Conservation (phyloP, 176 grass and related monocot genomes). For the sorghum (Sorghum bicolor) region Sorghum_bicolor_NCBIv3 NC_012870.2:3390501-3391000, state of each 20-base stretch:
- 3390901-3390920: no score
- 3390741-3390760: not conserved
- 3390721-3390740: not conserved
- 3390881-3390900: no score
- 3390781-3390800: not conserved
- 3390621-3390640: not conserved
- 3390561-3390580: not conserved
- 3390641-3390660: not conserved
- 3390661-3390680: not conserved
- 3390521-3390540: not conserved
- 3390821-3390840: no score
- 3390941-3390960: no score
- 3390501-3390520: not conserved
- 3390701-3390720: not conserved
- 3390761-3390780: not conserved
- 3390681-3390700: not conserved
- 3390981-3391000: no score
- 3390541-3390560: conserved; percentile 4
- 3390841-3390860: no score
- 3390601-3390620: not conserved
- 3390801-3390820: no score
- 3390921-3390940: no score
- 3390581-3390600: not conserved
- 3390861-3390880: no score
- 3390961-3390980: no score